phyloP scores from a whole-genome alignment of 225 moss, liverwort and hornwort species.

The Physcomitrium patens region DNA sequence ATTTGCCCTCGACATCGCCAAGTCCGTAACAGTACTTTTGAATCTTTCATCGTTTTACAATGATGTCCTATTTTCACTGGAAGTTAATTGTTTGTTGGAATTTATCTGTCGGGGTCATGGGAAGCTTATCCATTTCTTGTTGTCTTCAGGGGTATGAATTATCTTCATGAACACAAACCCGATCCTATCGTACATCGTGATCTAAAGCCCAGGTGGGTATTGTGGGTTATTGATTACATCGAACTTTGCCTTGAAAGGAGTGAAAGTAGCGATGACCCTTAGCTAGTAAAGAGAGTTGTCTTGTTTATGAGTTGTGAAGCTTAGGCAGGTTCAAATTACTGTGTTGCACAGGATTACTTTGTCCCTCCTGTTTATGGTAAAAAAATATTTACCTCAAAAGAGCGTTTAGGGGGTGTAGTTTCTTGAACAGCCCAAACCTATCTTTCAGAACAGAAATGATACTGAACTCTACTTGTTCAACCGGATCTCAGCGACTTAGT shows the following conservation, averaged over 20 bases:
- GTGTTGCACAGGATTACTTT: no score
- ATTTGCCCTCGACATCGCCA: slow-evolving; percentile 80
- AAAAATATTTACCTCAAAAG: no score
- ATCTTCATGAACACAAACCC: slow-evolving; percentile 71
- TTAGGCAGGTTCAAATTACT: no score
- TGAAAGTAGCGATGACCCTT: neutral
- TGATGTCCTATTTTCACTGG: neutral
- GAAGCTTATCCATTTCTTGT: neutral
- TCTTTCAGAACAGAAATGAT: no score
- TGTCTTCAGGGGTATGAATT: slow-evolving; percentile 66
- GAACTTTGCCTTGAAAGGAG: neutral
- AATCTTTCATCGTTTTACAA: neutral
- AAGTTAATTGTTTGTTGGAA: neutral
- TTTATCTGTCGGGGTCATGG: no score
- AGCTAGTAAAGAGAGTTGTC: neutral
- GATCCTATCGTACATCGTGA: slow-evolving; percentile 68
- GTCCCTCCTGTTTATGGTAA: no score
- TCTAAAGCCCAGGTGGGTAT: slow-evolving; percentile 67
- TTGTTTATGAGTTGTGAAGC: no score
- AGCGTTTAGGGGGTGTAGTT: no score
- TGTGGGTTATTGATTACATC: neutral
- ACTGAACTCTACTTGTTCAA: no score
- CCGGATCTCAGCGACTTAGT: neutral
- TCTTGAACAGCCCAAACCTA: no score
- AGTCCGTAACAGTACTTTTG: slow-evolving; percentile 25